Evolutionary conservation across 228 moss, liverwort and hornwort species (phyloP), one percentile per base, ranked within the genome.

Genomic region (Sphagnum magellanicum): DNA sequence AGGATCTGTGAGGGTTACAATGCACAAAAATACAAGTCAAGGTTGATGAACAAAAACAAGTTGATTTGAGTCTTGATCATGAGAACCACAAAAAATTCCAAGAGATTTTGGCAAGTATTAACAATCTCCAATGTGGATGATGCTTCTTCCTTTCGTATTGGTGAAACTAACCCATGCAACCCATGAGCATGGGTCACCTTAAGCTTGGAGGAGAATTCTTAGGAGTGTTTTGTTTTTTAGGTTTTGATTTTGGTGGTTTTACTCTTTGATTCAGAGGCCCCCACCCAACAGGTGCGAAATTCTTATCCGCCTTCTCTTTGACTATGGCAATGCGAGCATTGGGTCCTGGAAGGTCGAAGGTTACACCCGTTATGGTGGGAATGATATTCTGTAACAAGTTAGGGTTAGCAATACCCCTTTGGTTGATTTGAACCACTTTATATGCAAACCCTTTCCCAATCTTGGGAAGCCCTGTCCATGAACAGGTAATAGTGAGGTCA

Each of bases 361-460:
- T 73, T 47, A 82, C 76, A 0, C 82, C 70, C 0, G 60, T 78
- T 16, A 78, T 0, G 0, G 53, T 73, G 6, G 78, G n/a, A 0
- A 78, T 16, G 0, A 78, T 65, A 8, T 75, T 78, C 1, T 32
- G 66, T 0, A 78, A 4, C 50, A 78, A 53, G 0, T 69, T 6
- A 0, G 72, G 78, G 57, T 78, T 5, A 32, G 76, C 73, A 0
- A 59, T 49, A 4, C 82, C 78, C 0, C 78, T 48, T 4, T 48
- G 67, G 4, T 76, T 53, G 10, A 82, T 73, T 0, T 82, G 78
- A 13, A 76, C 78, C 0, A 57, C 82, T 71, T 82, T 71, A 15
- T 82, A 75, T 6, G 75, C 82, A 67, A 72, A 82, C 3, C 82
- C 75, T 68, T 16, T 78, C 13, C 76, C 75, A 52, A 78, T 68